Percentiles rank a stretch among this genome's conserved stretches.
phyloP scores from a whole-genome alignment of 495 filamentous ascomycete species.

The Penicillium waksmanii region DNA sequence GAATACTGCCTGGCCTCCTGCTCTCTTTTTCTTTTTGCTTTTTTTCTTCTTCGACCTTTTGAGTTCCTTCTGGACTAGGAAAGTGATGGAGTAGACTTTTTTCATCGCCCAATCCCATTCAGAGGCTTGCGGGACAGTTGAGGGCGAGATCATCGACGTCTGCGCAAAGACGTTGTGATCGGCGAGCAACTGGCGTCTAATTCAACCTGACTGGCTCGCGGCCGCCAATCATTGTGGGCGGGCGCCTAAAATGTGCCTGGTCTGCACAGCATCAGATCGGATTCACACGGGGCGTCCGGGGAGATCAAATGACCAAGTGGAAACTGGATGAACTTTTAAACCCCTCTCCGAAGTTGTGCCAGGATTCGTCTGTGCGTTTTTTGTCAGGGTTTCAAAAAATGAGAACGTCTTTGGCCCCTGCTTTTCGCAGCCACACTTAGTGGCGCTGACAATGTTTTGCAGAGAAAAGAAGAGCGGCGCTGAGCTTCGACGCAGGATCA shows the following conservation, averaged over 20 bases:
- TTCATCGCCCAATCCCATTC: too few relatives aligned
- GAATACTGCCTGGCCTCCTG: background rate
- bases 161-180: slow-evolving; percentile 9
- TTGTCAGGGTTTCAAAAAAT: slow-evolving; percentile 14
- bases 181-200: slow-evolving; percentile 27
- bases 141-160: background rate
- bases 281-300: background rate
- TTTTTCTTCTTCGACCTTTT: background rate
- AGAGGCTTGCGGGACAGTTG: background rate
- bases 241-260: slow-evolving; percentile 28
- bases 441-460: slow-evolving; percentile 9
- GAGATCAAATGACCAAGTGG: too few relatives aligned
- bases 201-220: slow-evolving; percentile 15
- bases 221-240: slow-evolving; percentile 23
- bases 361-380: slow-evolving; percentile 23
- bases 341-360: background rate
- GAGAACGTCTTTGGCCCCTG: slow-evolving; percentile 7
- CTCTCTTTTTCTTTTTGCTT: background rate
- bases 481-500: slow-evolving; percentile 9
- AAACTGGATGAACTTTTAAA: background rate
- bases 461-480: slow-evolving; percentile 4
- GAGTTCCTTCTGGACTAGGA: background rate
- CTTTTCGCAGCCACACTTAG: slow-evolving; percentile 21
- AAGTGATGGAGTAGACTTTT: too few relatives aligned
- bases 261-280: slow-evolving; percentile 7